Base-by-base conservation (phyloP, 78 protist species). In the Dictyostelium firmibasis region DNA sequence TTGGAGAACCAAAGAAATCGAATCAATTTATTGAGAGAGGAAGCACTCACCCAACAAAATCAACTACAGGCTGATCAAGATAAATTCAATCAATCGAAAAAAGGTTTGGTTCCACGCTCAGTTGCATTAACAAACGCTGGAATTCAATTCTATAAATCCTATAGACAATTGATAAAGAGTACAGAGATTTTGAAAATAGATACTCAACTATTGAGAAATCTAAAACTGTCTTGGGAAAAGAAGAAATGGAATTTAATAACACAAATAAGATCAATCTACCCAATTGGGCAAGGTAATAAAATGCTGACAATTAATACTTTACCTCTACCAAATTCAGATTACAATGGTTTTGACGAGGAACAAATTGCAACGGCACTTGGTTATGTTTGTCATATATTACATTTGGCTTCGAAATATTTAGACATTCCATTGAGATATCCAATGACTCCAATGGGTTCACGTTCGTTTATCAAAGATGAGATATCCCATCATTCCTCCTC, bases 311-410 rank as follows among this genome's bases (percentile, higher is more conserved):
- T 94, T 84, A 84, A 84, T 64, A 14, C 38, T 27, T 38, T 94
- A 20, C 88, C 88, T 11, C 83, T 94, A 11, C 97, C 97, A n/a
- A 77, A 94, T 72, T 94, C 97, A 60, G 97, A 94, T 69, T 94
- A 62, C 62, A 88, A 81, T 50, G 97, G 97, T 2, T 94, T 23
- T 33, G 97, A 94, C 6, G 97, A 94, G 38, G 97, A 94, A 27
- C 25, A 31, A 41, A 86, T 94, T 41, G 81, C 97, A n/a, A 94
- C 97, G 8, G 97, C 97, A 5, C 70, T 94, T 7, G 97, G 97
- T 16, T 94, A 82, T 29, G 97, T 94, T 35, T 94, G 94, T 35
- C 97, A 94, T 60, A 81, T 94, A 3, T 10, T 94, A n/a, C 72
- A 70, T 4, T 29, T 94, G 43, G 85, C 93, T 0, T 82, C 94